A percentile compares a stretch with the other conserved stretches of the same genome.
Conservation (phyloP, 805 yeast species). For the Saccharomycopsis schoenii region DNA sequence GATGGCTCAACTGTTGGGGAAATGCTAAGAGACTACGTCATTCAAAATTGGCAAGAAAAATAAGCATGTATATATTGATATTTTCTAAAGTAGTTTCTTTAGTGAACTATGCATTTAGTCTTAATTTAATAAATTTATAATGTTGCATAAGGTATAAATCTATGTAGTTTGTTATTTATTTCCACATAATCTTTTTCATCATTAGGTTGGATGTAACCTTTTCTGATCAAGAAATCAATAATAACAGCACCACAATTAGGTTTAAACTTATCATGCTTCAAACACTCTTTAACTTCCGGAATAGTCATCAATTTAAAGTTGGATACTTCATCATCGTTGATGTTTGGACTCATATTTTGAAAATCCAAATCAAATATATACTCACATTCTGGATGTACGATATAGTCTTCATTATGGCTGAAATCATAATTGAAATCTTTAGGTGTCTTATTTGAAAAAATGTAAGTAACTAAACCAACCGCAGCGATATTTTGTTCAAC, state of each 20-base stretch:
- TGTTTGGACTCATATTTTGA: conserved; percentile 37
- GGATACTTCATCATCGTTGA: conserved; percentile 70
- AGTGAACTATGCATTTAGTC: too few relatives aligned
- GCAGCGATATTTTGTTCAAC: conserved; percentile 36
- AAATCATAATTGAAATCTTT: conserved; percentile 18
- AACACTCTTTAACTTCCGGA: conserved; percentile 41
- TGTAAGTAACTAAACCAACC: conserved; percentile 64
- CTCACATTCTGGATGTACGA: conserved; percentile 86
- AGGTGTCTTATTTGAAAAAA: conserved; percentile 31
- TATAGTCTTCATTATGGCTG: conserved; percentile 33
- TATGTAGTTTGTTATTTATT: conserved; percentile 51
- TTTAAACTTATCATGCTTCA: conserved; percentile 60
- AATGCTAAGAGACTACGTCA: conserved; percentile 34
- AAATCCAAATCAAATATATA: conserved; percentile 64
- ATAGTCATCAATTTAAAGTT: conserved; percentile 56
- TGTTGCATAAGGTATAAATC: conserved; percentile 60
- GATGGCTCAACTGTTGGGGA: conserved; percentile 36
- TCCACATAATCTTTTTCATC: conserved; percentile 58
- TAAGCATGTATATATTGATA: neutral
- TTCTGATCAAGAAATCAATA: conserved; percentile 81
- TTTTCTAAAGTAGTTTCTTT: too few relatives aligned
- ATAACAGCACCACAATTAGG: conserved; percentile 79
- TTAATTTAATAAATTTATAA: neutral
- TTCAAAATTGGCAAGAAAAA: conserved; percentile 24
- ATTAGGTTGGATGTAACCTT: conserved; percentile 59